Base-by-base conservation (phyloP, 2,329 filamentous ascomycete species). In the Pestalotiopsis sp. region DNA sequence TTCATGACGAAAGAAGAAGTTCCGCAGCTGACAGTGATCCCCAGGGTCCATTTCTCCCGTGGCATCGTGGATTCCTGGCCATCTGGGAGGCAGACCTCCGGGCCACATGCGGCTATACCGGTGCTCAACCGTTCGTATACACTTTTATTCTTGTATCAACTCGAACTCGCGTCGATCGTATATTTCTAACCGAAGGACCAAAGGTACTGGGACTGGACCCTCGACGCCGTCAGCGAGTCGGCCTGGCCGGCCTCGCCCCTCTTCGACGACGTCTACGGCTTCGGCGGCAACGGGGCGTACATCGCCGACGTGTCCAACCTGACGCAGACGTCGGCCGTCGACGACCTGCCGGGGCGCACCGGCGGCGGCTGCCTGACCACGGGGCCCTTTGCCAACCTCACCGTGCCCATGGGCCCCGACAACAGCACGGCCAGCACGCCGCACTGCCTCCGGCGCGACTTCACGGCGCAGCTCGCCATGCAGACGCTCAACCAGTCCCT, bases 381-480 rank as follows among this genome's bases (percentile, higher is more conserved):
- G 56, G 78, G 77, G 13, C 75, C 76, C 12, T 79, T 79, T 68
- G 61, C 67, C 3, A 73, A 75, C 56, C 68, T 75, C n/a, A 74
- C 20, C 38, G n/a, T 52, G 14, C n/a, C 60, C 25, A 74, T 78
- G 66, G 75, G 79, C 38, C 78, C 76, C 2, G 73, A 74, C 12
- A 68, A 70, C 14, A 41, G 67, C 66, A 72, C 70, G 7, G 68
- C 66, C 9, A 75, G 80, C 41, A 75, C 71, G 66, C 78, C 78
- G 11, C 78, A 74, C 66, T 80, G 79, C 66, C 67, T 80, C 27
- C 73, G 74, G 12, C 75, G 78, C 41, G 78, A 80, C 67, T 70
- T 80, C 14, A 77, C 73, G 36, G 75, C 72, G 14, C 67, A 52
- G 49, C 57, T 75, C 11, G 72, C 71, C 62, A 49, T 66, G 25